Evolutionary conservation across 176 grass and related monocot species (phyloP), one percentile per base, ranked within the genome.

Genomic region (Phragmites australis): DNA sequence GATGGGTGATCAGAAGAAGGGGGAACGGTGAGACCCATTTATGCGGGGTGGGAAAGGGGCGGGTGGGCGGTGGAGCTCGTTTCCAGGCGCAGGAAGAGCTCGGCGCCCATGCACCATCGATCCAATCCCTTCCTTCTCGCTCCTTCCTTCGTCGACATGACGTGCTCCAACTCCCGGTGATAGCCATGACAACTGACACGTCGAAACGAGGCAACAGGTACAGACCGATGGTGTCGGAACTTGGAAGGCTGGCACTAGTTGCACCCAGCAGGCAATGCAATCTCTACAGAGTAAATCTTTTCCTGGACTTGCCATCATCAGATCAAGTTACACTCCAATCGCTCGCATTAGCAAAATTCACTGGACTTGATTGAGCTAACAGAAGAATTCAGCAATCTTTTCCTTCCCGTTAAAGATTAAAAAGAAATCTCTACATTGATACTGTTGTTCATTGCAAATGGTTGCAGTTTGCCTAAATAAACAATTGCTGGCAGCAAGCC

Each of bases 31-130:
- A 40, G 32, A 31, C 23, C 50, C 50, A 54, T 69, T 55, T 68
- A 55, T 70, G 37, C 9, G 9, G 30, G 0, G 23, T 1, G 1
- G 44, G 3, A n/a, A 23, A 14, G 41, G 15, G 31, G 8, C 0
- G 14, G 15, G 17, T 5, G 72, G 22, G 80, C n/a, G 86, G 86
- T 29, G 48, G 40, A 78, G 80, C 80, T 74, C 66, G 86, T 83
- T 82, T 72, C 13, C 49, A 30, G 80, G 74, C 12, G 27, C 84
- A 22, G 21, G n/a, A 58, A 86, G 21, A 49, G 29, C 73, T 67
- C 73, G 11, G 0, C 10, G 22, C 61, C 71, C 39, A 9, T 12
- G 44, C 31, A 9, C 49, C 18, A 6, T 34, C 26, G 27, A 1
- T 16, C 31, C 30, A 32, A n/a, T 19, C 7, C 31, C 15, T 18